phyloP scores from a whole-genome alignment of 768 basidiomycete species.

The Baorangia bicolor region DNA sequence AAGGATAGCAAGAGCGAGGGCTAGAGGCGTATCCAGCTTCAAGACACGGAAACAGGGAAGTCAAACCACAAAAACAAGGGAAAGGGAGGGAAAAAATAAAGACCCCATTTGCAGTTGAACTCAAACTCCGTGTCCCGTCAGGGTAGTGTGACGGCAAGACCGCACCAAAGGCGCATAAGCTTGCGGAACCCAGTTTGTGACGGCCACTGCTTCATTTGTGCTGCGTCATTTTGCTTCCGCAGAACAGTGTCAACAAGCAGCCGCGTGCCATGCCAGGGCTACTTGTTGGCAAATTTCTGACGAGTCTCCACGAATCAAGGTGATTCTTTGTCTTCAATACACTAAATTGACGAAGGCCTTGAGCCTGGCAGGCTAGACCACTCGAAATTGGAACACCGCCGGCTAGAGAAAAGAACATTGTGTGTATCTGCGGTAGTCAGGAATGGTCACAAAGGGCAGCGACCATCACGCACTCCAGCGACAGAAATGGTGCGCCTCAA shows the following conservation, averaged over 20 bases:
- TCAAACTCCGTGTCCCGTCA: constrained; percentile 23
- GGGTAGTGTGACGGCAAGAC: constrained; percentile 27
- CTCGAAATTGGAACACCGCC: constrained; percentile 17
- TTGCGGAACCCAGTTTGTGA: constrained; percentile 19
- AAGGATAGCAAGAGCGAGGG: background rate
- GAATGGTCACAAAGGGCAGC: background rate
- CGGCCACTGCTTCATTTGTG: constrained; percentile 7
- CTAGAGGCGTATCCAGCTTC: background rate
- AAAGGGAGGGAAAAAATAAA: background rate
- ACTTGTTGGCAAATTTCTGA: background rate
- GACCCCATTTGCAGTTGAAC: constrained; percentile 17
- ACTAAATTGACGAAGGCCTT: background rate
- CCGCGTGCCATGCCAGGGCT: background rate
- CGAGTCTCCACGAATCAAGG: constrained; percentile 2
- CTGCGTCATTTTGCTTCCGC: constrained; percentile 20
- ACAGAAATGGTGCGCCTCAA: constrained; percentile 3
- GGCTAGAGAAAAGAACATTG: background rate
- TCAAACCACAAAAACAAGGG: background rate
- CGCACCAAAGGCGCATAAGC: constrained; percentile 24
- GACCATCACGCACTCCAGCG: background rate
- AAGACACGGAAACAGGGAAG: background rate
- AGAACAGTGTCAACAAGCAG: background rate
- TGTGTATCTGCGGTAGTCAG: background rate
- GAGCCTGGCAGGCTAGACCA: constrained; percentile 3
- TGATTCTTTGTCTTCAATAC: background rate